phyloP scores from a whole-genome alignment of 495 filamentous ascomycete species.

The Lophium mytilinum region DNA sequence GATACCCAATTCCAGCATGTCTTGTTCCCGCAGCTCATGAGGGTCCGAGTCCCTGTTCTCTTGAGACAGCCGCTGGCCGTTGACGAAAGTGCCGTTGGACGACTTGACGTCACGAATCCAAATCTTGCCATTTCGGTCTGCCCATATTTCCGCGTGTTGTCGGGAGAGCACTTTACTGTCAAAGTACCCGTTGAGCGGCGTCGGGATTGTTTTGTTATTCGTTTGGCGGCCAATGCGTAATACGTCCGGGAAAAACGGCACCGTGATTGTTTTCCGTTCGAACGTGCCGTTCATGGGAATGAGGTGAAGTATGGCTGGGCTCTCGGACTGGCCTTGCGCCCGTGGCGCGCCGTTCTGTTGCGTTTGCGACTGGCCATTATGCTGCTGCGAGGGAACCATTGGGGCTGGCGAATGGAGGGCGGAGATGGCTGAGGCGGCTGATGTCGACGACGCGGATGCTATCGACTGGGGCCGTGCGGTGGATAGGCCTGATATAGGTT shows the following conservation, averaged over 20 bases:
- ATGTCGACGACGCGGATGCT: constrained; percentile 52
- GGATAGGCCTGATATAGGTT: constrained; percentile 56
- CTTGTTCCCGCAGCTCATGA: constrained; percentile 77
- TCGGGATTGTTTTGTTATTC: constrained; percentile 89
- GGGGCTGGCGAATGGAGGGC: constrained; percentile 68
- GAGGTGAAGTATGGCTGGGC: constrained; percentile 69
- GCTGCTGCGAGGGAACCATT: constrained; percentile 67
- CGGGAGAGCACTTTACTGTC: constrained; percentile 95
- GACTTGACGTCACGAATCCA: constrained; percentile 97
- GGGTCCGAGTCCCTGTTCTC: constrained; percentile 95
- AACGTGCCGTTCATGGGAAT: constrained; percentile 89
- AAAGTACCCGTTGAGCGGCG: constrained; percentile 84
- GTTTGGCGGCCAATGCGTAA: constrained; percentile 93
- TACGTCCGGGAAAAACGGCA: constrained; percentile 82
- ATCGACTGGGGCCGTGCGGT: constrained; percentile 55
- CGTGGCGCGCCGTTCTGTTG: constrained; percentile 59
- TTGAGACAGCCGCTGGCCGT: constrained; percentile 77
- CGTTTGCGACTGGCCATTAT: constrained; percentile 47
- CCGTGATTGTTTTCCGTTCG: constrained; percentile 87
- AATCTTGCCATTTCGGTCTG: constrained; percentile 78
- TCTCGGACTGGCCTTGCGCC: constrained; percentile 46
- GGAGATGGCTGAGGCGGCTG: constrained; percentile 59
- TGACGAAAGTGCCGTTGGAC: constrained; percentile 97
- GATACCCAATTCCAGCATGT: constrained; percentile 88
- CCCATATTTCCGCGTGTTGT: constrained; percentile 95